These are phyloP conservation scores for Seminavis robusta DNA, from an alignment of 108 stramenopile genomes.

Conservation along the genomic window DNA sequence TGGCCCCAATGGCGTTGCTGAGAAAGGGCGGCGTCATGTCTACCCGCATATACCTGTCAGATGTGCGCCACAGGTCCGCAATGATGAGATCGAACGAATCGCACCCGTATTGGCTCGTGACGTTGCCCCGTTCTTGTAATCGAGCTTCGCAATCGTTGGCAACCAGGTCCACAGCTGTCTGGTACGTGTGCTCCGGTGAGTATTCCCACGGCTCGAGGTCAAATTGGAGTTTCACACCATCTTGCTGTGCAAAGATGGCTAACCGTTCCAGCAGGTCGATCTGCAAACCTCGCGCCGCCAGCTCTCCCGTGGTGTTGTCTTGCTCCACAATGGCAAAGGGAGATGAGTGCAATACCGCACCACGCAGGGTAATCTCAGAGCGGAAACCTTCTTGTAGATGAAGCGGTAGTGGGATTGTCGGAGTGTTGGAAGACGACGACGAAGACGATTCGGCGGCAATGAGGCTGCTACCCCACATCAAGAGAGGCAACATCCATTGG, in stretches of 20 bases:
- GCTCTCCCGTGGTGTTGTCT: too few species aligned
- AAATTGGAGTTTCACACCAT: neutral
- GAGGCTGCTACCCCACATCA: too few species aligned
- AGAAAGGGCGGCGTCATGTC: conserved; percentile 12
- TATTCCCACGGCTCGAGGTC: too few species aligned
- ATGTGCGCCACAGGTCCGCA: conserved; percentile 5
- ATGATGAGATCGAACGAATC: conserved; percentile 5
- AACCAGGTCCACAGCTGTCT: neutral
- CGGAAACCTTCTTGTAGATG: too few species aligned
- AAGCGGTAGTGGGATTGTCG: too few species aligned
- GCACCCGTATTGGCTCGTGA: too few species aligned
- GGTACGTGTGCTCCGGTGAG: neutral
- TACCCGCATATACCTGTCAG: neutral
- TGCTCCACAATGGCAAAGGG: too few species aligned
- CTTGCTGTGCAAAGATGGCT: conserved; percentile 1
- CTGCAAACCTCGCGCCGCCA: conserved; percentile 5
- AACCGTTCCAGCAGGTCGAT: conserved; percentile 6
- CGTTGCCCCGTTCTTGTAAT: neutral
- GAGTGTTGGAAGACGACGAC: too few species aligned
- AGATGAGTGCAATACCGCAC: too few species aligned
- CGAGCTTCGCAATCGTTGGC: neutral
- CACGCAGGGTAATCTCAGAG: too few species aligned
- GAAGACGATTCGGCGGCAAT: too few species aligned
- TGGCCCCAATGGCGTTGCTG: neutral
- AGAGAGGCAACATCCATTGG: too few species aligned